A percentile compares a stretch with the other conserved stretches of the same genome.
These are phyloP conservation scores for Yamadazyma taylorii DNA, from an alignment of 1,139 yeast genomes.

Conservation along the genomic window DNA sequence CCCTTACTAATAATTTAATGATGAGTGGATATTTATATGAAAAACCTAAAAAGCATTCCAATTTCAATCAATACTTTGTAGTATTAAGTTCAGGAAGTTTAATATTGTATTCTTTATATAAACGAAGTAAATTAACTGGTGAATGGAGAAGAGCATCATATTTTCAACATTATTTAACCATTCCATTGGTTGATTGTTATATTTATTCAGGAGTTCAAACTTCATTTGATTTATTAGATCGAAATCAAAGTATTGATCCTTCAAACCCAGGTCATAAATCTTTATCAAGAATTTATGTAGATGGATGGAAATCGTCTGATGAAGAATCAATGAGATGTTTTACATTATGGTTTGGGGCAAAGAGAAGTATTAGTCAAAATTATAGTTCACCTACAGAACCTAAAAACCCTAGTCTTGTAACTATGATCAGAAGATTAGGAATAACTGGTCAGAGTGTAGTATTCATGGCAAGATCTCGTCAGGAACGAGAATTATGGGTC, in stretches of 20 bases:
- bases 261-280: conserved; percentile 57
- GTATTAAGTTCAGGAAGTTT: conserved; percentile 71
- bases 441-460: conserved; percentile 67
- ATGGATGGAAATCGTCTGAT: conserved; percentile 84
- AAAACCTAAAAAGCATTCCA: conserved; percentile 67
- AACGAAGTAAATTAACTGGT: conserved; percentile 48
- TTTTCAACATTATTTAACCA: conserved; percentile 51
- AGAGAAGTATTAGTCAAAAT: conserved; percentile 42
- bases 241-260: conserved; percentile 31
- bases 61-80: conserved; percentile 60
- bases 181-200: conserved; percentile 69
- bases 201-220: conserved; percentile 72
- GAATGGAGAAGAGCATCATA: conserved; percentile 42
- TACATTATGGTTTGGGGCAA: conserved; percentile 79
- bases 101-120: conserved; percentile 48
- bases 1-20: conserved; percentile 61
- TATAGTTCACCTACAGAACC: conserved; percentile 34
- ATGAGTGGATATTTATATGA: conserved; percentile 65
- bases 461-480: conserved; percentile 78
- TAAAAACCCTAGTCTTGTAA: conserved; percentile 43
- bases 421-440: conserved; percentile 56
- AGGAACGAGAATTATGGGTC: conserved; percentile 86
- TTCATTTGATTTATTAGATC: conserved; percentile 52
- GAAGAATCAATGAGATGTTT: conserved; percentile 73
- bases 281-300: conserved; percentile 70